Conservation (phyloP, 2,329 filamentous ascomycete genomes). For the Cytospora mali region DNA sequence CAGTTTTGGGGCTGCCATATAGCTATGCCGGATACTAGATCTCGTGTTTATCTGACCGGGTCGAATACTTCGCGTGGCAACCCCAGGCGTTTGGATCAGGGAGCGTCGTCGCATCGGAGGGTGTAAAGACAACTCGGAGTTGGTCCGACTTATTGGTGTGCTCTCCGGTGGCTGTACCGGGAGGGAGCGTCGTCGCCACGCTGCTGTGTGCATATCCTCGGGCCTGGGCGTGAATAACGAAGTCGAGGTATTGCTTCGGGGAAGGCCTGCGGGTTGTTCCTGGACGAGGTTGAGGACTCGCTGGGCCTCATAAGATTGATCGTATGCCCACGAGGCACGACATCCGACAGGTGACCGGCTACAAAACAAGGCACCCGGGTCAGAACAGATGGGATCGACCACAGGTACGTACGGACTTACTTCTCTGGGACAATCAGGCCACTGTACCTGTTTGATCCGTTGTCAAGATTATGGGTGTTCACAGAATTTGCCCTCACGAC, state of each 20-base stretch:
- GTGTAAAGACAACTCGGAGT: slow-evolving; percentile 52
- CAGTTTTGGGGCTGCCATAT: slow-evolving; percentile 42
- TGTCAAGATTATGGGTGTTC: slow-evolving; percentile 30
- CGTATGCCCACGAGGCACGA: slow-evolving; percentile 47
- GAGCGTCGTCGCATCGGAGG: slow-evolving; percentile 52
- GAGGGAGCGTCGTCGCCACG: slow-evolving; percentile 41
- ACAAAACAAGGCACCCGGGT: slow-evolving; percentile 20
- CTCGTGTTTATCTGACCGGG: slow-evolving; percentile 34
- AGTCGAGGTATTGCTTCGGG: slow-evolving; percentile 14
- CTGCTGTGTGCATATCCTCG: slow-evolving; percentile 38
- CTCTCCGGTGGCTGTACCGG: slow-evolving; percentile 34
- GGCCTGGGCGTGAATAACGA: slow-evolving; percentile 27
- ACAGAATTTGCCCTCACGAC: slow-evolving; percentile 39
- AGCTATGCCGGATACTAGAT: slow-evolving; percentile 43
- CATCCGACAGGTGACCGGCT: slow-evolving; percentile 40
- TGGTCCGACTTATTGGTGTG: slow-evolving; percentile 41
- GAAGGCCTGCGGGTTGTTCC: slow-evolving; percentile 29
- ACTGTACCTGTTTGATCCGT: slow-evolving; percentile 37
- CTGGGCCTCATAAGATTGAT: slow-evolving; percentile 50
- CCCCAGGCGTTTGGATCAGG: slow-evolving; percentile 51
- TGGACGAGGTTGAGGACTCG: slow-evolving; percentile 45
- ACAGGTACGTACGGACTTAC: slow-evolving; percentile 29
- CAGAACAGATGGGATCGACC: neutral
- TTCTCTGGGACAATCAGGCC: slow-evolving; percentile 33
- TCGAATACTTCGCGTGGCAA: slow-evolving; percentile 46